phyloP scores from a whole-genome alignment of 257 asterid genomes.

The Linaria vulgaris region DNA sequence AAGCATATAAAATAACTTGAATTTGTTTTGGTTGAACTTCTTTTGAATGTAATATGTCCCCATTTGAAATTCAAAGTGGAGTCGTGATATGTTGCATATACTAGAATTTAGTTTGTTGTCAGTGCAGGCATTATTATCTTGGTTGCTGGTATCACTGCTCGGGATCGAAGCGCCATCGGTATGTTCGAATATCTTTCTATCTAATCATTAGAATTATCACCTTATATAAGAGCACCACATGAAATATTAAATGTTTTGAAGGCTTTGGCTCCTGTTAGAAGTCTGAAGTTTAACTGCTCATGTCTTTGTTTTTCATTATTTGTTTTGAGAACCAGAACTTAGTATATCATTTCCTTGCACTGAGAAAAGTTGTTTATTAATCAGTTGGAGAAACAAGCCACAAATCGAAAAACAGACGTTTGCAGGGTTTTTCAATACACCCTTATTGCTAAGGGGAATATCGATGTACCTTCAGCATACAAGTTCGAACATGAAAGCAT shows the following conservation, averaged over 20 bases:
- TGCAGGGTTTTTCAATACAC: background rate
- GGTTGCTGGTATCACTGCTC: slow-evolving; percentile 20
- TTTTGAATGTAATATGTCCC: slow-evolving; percentile 1
- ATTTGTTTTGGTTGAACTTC: background rate
- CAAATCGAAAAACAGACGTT: background rate
- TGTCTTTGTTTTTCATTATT: slow-evolving; percentile 5
- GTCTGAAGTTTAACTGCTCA: slow-evolving; percentile 17
- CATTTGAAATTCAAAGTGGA: background rate
- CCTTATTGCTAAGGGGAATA: slow-evolving; percentile 17
- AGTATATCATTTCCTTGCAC: background rate
- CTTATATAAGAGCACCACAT: background rate
- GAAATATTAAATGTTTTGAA: background rate
- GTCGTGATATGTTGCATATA: background rate
- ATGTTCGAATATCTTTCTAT: background rate
- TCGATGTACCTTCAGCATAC: slow-evolving; percentile 4
- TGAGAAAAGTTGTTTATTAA: slow-evolving; percentile 11
- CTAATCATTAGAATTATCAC: slow-evolving; percentile 12
- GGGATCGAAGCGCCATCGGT: slow-evolving; percentile 15
- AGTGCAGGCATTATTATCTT: slow-evolving; percentile 15
- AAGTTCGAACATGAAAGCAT: slow-evolving; percentile 14
- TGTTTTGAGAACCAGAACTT: slow-evolving; percentile 5
- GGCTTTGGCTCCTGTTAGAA: slow-evolving; percentile 13
- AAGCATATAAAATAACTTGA: background rate
- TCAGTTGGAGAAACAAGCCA: slow-evolving; percentile 1
- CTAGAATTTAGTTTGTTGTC: slow-evolving; percentile 10